Conservation (phyloP, 257 asterid species). For the Cruciata laevipes region DNA sequence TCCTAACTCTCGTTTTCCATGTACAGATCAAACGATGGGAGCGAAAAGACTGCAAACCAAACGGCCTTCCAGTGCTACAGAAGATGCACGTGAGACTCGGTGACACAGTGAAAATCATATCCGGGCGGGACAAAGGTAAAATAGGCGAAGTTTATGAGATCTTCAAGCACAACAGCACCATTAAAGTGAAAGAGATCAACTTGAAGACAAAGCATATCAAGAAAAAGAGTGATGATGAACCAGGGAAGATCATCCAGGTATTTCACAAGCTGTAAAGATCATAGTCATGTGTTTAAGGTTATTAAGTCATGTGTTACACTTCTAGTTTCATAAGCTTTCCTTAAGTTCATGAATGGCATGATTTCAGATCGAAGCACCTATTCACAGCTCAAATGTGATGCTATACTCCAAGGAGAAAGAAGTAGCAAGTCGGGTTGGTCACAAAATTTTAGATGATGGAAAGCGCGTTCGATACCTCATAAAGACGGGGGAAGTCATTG, state of each 20-base stretch:
- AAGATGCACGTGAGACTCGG: constrained; percentile 93
- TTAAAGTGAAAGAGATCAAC: constrained; percentile 67
- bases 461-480: constrained; percentile 82
- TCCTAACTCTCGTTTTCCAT: neutral
- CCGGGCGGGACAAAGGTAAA: constrained; percentile 91
- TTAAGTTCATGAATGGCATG: constrained; percentile 3
- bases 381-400: constrained; percentile 99
- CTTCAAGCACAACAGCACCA: constrained; percentile 67
- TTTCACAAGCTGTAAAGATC: neutral
- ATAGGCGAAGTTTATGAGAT: constrained; percentile 65
- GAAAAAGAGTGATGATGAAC: constrained; percentile 71
- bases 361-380: constrained; percentile 83
- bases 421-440: constrained; percentile 86
- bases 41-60: constrained; percentile 88
- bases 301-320: neutral
- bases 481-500: constrained; percentile 88
- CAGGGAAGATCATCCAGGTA: constrained; percentile 90
- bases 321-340: neutral
- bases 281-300: neutral
- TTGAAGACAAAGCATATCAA: constrained; percentile 93
- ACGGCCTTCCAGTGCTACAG: constrained; percentile 85
- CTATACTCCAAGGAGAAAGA: constrained; percentile 77
- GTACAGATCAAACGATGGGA: constrained; percentile 88
- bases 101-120: constrained; percentile 79
- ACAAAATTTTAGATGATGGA: constrained; percentile 73